Evolutionary conservation across 768 basidiomycete genomes (phyloP), one percentile per base, ranked within the genome.

Genomic region (Rhodocollybia butyracea): DNA sequence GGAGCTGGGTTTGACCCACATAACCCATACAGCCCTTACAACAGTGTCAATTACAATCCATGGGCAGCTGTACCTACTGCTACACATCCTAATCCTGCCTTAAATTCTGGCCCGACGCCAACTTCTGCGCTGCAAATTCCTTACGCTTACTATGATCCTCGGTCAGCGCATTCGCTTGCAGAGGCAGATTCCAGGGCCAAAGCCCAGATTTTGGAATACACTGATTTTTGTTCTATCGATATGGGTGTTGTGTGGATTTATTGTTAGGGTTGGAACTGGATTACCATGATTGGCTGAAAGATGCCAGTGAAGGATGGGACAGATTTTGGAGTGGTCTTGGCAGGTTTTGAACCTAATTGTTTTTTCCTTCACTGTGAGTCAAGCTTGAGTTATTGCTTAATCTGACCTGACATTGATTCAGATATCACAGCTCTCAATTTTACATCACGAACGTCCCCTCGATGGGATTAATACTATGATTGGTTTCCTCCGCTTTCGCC

Each of bases 131-230:
- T 53, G 2, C 57, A 70, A 8, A 61, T 75, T 21, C 72, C 71
- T 34, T 71, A 74, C 50, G 69, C 69, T 22, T 75, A 77, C 62
- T 73, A 76, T 57, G 75, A 72, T 47, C 60, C 68, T 21, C 63
- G 61, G 15, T 70, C 69, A n/a, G 61, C 64, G 30, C 58, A 68
- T 29, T 66, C 68, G 29, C 54, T 68, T 24, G 50, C 59, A 15
- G 62, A 60, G 51, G 73, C 74, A 26, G 74, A 72, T 60, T 43
- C 63, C 2, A 64, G 76, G 48, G 76, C 76, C n/a, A 22, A 63
- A 70, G 34, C 60, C 64, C 65, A 64, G 77, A 60, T 77, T 78
- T 60, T 61, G 67, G 7, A 64, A 62, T 22, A 67, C 69, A 7
- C 42, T 71, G 26, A 34, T 68, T 36, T 69, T 68, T 55, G 72